These are phyloP conservation scores for Mucor piriformis DNA, from an alignment of 371 early-diverging fungal species.

Conservation along the genomic window DNA sequence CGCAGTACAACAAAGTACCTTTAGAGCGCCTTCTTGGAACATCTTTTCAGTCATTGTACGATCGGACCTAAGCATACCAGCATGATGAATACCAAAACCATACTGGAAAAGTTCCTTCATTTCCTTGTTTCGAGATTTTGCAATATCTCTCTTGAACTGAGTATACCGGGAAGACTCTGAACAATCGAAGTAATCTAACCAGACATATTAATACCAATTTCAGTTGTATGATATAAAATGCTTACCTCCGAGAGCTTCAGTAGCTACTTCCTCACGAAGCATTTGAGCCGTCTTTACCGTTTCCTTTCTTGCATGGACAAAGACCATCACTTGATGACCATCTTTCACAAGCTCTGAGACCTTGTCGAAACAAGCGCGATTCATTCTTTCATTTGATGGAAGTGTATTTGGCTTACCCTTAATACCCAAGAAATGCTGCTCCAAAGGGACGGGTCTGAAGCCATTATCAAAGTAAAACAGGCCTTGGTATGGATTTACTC, in stretches of 20 bases:
- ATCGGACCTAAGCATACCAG: conserved; percentile 94
- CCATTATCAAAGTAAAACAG: conserved; percentile 96
- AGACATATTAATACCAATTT: not conserved
- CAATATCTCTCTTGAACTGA: conserved; percentile 41
- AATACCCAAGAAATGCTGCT: conserved; percentile 93
- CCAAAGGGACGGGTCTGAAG: conserved; percentile 94
- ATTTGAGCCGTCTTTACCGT: conserved; percentile 91
- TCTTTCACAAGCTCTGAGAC: conserved; percentile 73
- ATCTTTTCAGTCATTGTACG: conserved; percentile 87
- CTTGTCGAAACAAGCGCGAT: conserved; percentile 88
- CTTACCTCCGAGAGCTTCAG: conserved; percentile 59
- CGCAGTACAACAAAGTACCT: conserved; percentile 96
- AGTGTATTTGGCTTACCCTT: conserved; percentile 85
- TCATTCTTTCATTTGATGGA: conserved; percentile 69
- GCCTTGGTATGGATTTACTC: conserved; percentile 91
- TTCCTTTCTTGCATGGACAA: conserved; percentile 97
- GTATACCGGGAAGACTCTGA: conserved; percentile 34
- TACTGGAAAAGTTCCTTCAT: conserved; percentile 78
- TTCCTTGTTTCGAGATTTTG: conserved; percentile 82
- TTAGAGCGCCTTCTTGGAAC: conserved; percentile 90
- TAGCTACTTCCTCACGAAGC: conserved; percentile 75
- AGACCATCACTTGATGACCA: conserved; percentile 98
- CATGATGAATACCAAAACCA: conserved; percentile 98
- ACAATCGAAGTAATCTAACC: conserved; percentile 48
- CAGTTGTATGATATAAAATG: not conserved